Base-by-base conservation (phyloP, 1,284 basidiomycete genomes). In the Ustilago bromivora region DNA sequence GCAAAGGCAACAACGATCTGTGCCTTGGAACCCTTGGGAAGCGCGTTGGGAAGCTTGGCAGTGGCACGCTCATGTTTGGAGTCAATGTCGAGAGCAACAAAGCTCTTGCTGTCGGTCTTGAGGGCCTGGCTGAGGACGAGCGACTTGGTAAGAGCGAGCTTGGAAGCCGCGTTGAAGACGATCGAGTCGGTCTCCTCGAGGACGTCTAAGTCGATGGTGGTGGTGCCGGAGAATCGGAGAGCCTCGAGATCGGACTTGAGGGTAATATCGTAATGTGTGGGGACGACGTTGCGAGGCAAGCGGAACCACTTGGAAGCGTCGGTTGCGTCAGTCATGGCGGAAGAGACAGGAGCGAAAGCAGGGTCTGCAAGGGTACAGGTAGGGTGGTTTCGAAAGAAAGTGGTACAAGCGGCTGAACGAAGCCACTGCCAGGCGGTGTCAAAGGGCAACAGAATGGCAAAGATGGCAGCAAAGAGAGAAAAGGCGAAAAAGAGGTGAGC, bases 201-300 rank as follows among this genome's bases (percentile, higher is more conserved):
- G 62, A 96, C 88, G 67, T 94, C 89, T 68, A 98, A 88, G 79
- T 92, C 93, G 82, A 95, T 91, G 80, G 91, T 90, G 36, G 92
- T 93, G 66, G 92, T 89, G 49, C 96, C 96, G 46, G 91, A 89
- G 85, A 95, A 98, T 23, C 87, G 89, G 60, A 90, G 88, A 31
- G 89, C 89, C 71, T 92, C 89, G 60, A 98, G 90, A 87, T 96
- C 93, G 3, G 95, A 83, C 85, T 90, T 92, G 87, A 96, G 88
- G 56, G 91, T 92, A 59, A 97, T 87, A 81, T 89, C 93, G 87
- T 97, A 98, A 87, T 96, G 94, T 32, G 88, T 89, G 23, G 94
- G 92, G 78, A 89, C 90, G 67, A 94, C 91, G 79, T 91, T 88
- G 11, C 89, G 90, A 12, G 94, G 94, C 57, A 96, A 90, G 78